Evolutionary conservation across 345 rosid species (phyloP), one percentile per base, ranked within the genome.

Genomic region (Syzygium aqueum): DNA sequence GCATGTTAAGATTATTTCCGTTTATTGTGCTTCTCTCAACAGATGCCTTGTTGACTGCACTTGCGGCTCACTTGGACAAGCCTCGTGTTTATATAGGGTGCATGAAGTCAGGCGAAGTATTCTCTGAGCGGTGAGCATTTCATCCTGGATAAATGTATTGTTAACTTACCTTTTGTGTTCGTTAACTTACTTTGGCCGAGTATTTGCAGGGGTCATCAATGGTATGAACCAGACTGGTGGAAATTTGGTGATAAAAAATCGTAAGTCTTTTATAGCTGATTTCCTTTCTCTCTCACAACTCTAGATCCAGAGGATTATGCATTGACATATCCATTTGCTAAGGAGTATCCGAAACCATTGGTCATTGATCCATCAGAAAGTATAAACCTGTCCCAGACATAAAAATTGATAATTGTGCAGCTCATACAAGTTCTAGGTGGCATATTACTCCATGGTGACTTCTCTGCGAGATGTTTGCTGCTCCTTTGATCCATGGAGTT

Each of bases 201-300:
- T 88, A 51, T 59, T 73, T 67, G 54, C 90, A 89, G 90, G 78
- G 86, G 85, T 57, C 90, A 89, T 57, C 87, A 86, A 84, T 89
- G 90, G 90, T 89, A 86, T 84, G 90, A 92, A 86, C 94, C 94
- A 87, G 97, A 96, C 52, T 95, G 99, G 99, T 97, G 99, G 99
- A 97, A 96, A 90, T 97, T 97, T 46, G 92, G 94, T 14, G 92
- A 90, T 86, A 88, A 87, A 84, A 92, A 91, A 91, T 89, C 92
- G 94, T 92, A 86, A 88, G 93, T 88, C 27, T 3, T 43, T 17
- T 40, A 33, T 65, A 16, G 61, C 86, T 51, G 78, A 43, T 63
- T 53, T 59, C 33, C 28, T 27, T 87, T 22, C 53, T 53, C 14
- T 84, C 25, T 84, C 23, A 21, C 63, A 73, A 73, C 51, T 52